phyloP scores from a whole-genome alignment of 106 monocot genomes.

The Allium fistulosum region DNA sequence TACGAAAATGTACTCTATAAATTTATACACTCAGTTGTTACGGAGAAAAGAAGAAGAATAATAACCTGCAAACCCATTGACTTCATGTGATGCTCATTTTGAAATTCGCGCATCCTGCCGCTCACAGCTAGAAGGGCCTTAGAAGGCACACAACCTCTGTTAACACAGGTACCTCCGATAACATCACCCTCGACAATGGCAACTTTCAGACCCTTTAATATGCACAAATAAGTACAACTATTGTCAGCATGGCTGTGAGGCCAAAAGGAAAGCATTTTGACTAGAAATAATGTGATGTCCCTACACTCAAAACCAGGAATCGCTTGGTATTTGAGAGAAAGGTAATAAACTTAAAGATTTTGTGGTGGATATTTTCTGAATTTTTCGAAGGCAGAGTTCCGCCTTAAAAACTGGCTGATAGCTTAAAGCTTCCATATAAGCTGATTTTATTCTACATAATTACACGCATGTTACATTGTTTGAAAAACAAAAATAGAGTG shows the following conservation, averaged over 20 bases:
- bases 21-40: not conserved
- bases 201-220: slow-evolving; percentile 78
- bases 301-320: not conserved
- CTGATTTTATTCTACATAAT: too few relatives aligned
- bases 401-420: too few relatives aligned
- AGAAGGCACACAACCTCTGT: slow-evolving; percentile 97
- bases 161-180: slow-evolving; percentile 97
- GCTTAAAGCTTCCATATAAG: too few relatives aligned
- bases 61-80: slow-evolving; percentile 78
- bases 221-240: not conserved
- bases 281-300: not conserved
- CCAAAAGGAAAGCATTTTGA: not conserved
- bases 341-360: too few relatives aligned
- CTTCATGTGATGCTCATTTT: slow-evolving; percentile 86
- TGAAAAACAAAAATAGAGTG: too few relatives aligned
- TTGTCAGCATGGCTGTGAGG: not conserved
- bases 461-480: too few relatives aligned
- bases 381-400: too few relatives aligned
- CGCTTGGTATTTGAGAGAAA: not conserved
- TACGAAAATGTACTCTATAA: not conserved
- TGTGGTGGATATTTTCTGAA: too few relatives aligned
- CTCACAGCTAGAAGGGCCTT: slow-evolving; percentile 99
- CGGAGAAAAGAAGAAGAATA: not conserved
- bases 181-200: slow-evolving; percentile 93
- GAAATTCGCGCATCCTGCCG: slow-evolving; percentile 92